These are phyloP conservation scores for Aureobasidium sp. DNA, from an alignment of 2,329 filamentous ascomycete species.

Conservation along the genomic window DNA sequence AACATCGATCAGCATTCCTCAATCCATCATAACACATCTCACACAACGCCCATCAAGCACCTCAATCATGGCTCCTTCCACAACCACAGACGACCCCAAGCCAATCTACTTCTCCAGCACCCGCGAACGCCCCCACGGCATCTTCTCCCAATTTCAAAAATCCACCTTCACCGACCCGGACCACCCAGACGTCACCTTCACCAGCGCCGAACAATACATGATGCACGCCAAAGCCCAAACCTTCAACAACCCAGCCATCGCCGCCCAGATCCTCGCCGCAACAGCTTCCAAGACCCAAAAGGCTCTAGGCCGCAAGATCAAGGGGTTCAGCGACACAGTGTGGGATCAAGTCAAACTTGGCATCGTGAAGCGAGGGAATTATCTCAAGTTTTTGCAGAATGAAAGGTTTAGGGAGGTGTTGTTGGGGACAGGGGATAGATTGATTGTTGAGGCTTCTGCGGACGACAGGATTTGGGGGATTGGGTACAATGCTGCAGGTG, in stretches of 20 bases:
- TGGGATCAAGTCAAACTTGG: conserved; percentile 48
- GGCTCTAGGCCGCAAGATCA: conserved; percentile 49
- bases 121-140: conserved; percentile 44
- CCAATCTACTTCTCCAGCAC: conserved; percentile 34
- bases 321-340: conserved; percentile 42
- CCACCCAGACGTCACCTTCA: background rate
- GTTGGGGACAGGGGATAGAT: conserved; percentile 51
- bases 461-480: conserved; percentile 60
- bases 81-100: background rate
- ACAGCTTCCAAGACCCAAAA: conserved; percentile 35
- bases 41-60: background rate
- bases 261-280: background rate
- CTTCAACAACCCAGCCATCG: background rate
- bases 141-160: conserved; percentile 57
- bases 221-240: conserved; percentile 8
- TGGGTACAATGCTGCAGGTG: conserved; percentile 50
- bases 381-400: conserved; percentile 51
- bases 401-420: conserved; percentile 43
- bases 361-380: conserved; percentile 53
- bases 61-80: background rate
- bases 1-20: background rate
- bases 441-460: conserved; percentile 54
- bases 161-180: background rate
- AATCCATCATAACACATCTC: background rate
- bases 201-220: conserved; percentile 13